Conservation (phyloP, 2,329 filamentous ascomycete genomes). For the Botrytis sinoallii region DNA sequence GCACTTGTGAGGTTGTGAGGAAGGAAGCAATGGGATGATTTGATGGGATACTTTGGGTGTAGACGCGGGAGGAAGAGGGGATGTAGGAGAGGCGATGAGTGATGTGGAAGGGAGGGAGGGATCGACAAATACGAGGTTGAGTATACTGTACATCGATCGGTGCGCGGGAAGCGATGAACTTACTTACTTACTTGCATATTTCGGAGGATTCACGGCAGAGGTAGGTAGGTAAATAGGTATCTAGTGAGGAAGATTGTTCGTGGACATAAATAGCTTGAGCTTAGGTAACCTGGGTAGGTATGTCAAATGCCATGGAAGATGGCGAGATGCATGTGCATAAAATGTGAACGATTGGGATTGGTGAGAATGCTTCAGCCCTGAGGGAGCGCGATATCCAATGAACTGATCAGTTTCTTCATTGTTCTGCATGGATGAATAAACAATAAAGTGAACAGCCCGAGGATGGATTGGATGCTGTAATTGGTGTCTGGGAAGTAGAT, state of each 20-base stretch:
- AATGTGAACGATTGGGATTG: background rate
- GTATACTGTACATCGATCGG: background rate
- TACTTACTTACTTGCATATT: background rate
- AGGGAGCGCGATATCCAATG: background rate
- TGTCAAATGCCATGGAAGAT: background rate
- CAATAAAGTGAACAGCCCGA: background rate
- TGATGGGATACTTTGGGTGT: background rate
- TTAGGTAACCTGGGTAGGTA: no score
- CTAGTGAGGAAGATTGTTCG: background rate
- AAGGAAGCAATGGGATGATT: background rate
- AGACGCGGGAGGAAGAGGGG: background rate
- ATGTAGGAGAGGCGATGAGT: background rate
- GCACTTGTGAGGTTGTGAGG: background rate
- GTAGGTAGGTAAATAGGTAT: background rate
- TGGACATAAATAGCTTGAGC: background rate
- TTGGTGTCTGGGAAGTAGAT: background rate
- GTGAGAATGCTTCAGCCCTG: background rate
- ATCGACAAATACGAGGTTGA: conserved; percentile 1
- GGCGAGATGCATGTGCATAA: conserved; percentile 2
- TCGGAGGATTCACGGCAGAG: background rate
- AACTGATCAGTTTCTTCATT: background rate
- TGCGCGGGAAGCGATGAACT: background rate
- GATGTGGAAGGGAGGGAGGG: background rate
- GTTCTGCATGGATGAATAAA: background rate
- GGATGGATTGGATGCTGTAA: background rate